Evolutionary conservation across 495 filamentous ascomycete genomes (phyloP).

Genomic region (Hyaloscypha finlandica): DNA sequence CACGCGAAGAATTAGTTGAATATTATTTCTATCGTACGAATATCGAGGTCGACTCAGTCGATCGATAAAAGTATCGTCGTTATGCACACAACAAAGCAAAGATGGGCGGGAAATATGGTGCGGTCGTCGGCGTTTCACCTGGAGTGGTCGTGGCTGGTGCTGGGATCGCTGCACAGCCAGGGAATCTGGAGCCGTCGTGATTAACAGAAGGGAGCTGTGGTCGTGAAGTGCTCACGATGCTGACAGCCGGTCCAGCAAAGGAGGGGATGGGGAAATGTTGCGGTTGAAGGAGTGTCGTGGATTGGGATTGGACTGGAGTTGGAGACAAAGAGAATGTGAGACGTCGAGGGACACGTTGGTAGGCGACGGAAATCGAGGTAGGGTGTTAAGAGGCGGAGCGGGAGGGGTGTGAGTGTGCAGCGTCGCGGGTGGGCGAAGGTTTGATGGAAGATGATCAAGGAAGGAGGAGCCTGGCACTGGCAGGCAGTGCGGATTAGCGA

Average conservation of each 20-base stretch:
- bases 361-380: not conserved
- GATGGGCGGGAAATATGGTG: conserved; percentile 21
- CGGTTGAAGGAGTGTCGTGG: not conserved
- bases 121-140: conserved; percentile 27
- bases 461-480: not conserved
- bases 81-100: conserved; percentile 25
- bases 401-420: not conserved
- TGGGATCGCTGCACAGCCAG: conserved; percentile 20
- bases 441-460: not conserved
- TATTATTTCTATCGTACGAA: conserved; percentile 18
- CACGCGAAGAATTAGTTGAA: conserved; percentile 16
- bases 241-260: conserved; percentile 16
- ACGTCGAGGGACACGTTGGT: conserved; percentile 10
- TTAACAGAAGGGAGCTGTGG: conserved; percentile 1
- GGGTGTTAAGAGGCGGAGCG: not conserved
- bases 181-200: conserved; percentile 16
- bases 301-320: conserved; percentile 5
- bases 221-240: conserved; percentile 3
- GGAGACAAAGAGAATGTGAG: conserved; percentile 16
- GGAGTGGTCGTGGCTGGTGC: conserved; percentile 17
- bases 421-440: conserved; percentile 1
- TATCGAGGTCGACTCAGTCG: conserved; percentile 33
- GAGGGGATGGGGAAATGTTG: conserved; percentile 12
- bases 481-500: too few species aligned
- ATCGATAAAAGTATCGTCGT: conserved; percentile 24